Evolutionary conservation across 2,329 filamentous ascomycete species (phyloP).

Genomic region (Fusarium sp.): DNA sequence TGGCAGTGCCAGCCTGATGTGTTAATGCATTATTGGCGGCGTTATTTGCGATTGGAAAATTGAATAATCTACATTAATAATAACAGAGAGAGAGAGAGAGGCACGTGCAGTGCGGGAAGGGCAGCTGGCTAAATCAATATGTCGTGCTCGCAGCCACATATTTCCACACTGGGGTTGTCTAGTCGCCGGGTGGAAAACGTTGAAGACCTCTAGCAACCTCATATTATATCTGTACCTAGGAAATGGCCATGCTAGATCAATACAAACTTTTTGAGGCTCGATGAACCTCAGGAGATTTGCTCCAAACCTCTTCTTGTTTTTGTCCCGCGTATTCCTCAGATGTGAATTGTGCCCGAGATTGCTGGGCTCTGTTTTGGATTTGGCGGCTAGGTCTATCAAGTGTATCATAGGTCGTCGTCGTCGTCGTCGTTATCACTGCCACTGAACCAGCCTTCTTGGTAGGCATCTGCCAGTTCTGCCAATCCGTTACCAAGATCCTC

Average conservation of each 20-base stretch:
- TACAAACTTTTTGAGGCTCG: constrained; percentile 38
- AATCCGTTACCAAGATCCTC: constrained; percentile 85
- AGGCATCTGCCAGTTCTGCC: constrained; percentile 84
- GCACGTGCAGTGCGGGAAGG: constrained; percentile 12
- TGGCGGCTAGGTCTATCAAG: not conserved
- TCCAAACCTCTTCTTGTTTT: not conserved
- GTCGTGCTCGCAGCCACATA: not conserved
- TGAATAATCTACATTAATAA: constrained; percentile 39
- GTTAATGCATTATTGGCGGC: constrained; percentile 25
- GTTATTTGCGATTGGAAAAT: constrained; percentile 22
- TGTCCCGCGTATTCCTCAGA: not conserved
- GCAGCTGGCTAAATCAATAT: not conserved
- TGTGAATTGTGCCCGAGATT: not conserved
- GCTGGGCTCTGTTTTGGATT: not conserved
- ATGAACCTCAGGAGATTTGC: constrained; percentile 9
- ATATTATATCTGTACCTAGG: constrained; percentile 43
- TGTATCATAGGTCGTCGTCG: constrained; percentile 63
- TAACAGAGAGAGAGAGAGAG: constrained; percentile 2
- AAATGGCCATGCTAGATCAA: constrained; percentile 45
- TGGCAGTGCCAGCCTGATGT: constrained; percentile 19
- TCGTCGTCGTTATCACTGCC: constrained; percentile 72
- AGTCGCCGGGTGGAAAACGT: not conserved
- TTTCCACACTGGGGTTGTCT: not conserved
- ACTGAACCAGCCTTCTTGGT: constrained; percentile 87
- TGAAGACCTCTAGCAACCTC: constrained; percentile 18